A percentile compares a stretch with the other conserved stretches of the same genome.
Conservation (phyloP, 352 stramenopile species). For the Thalassiosira ordinaria region DNA sequence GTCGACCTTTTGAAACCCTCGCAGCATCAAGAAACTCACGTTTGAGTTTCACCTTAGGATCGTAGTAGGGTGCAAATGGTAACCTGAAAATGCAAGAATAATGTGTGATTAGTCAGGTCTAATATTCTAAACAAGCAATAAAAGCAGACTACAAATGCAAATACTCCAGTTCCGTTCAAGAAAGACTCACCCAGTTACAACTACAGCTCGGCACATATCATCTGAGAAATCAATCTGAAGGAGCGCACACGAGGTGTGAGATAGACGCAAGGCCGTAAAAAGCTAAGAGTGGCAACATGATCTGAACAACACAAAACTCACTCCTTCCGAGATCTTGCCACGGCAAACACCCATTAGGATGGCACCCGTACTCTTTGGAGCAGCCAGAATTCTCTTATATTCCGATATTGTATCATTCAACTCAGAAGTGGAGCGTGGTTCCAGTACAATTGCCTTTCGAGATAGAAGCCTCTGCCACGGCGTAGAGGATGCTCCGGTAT, state of each 20-base stretch:
- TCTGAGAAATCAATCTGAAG: conserved; percentile 96
- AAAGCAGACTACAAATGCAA: too few relatives aligned
- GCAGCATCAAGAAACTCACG: conserved; percentile 93
- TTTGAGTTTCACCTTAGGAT: conserved; percentile 98
- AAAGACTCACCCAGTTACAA: conserved; percentile 99
- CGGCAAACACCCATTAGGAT: conserved; percentile 98
- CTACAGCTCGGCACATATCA: conserved; percentile 94
- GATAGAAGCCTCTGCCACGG: conserved; percentile 78
- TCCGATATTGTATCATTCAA: conserved; percentile 80
- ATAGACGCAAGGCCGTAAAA: too few relatives aligned
- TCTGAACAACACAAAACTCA: conserved; percentile 67
- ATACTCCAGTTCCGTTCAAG: too few relatives aligned
- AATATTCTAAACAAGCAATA: too few relatives aligned
- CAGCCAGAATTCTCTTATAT: conserved; percentile 78
- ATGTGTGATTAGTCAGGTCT: too few relatives aligned
- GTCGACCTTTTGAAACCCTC: conserved; percentile 45
- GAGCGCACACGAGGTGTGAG: too few relatives aligned
- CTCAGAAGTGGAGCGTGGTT: conserved; percentile 77
- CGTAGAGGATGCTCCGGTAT: conserved; percentile 37
- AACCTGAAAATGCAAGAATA: too few relatives aligned
- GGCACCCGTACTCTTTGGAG: conserved; percentile 87
- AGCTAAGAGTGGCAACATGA: too few relatives aligned
- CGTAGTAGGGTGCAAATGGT: conserved; percentile 94
- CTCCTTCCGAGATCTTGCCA: conserved; percentile 98
- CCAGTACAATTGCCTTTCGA: conserved; percentile 79